A percentile compares a stretch with the other conserved stretches of the same genome.
Evolutionary conservation across 352 stramenopile genomes (phyloP).

Genomic region (Phytophthora ohioensis): DNA sequence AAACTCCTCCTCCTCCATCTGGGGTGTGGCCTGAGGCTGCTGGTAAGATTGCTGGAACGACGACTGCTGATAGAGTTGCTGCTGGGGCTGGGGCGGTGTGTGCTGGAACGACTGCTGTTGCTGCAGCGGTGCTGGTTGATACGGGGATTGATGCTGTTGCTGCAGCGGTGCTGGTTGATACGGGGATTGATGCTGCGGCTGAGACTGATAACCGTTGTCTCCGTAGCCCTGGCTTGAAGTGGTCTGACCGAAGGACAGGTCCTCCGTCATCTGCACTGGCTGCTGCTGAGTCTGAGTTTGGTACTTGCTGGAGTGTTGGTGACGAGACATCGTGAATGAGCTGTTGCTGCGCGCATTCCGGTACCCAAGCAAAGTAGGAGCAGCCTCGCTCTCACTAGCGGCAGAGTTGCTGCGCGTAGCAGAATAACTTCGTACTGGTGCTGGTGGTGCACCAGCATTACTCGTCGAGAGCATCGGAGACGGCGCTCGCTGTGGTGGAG

Average conservation of each 20-base stretch:
- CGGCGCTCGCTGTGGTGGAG: slow-evolving; percentile 18
- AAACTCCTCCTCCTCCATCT: slow-evolving; percentile 55
- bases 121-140: slow-evolving; percentile 19
- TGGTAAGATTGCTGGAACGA: slow-evolving; percentile 28
- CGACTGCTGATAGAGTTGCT: slow-evolving; percentile 29
- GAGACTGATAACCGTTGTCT: slow-evolving; percentile 35
- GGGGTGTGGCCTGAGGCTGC: slow-evolving; percentile 20
- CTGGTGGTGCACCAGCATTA: slow-evolving; percentile 11
- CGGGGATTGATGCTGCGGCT: slow-evolving; percentile 21
- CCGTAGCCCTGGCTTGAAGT: slow-evolving; percentile 21
- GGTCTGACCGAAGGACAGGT: slow-evolving; percentile 37
- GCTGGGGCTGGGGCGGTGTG: slow-evolving; percentile 15
- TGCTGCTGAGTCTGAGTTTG: slow-evolving; percentile 33
- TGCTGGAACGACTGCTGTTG: slow-evolving; percentile 30
- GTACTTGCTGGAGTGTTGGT: slow-evolving; percentile 36
- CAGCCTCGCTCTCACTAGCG: slow-evolving; percentile 31
- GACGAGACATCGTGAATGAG: slow-evolving; percentile 29
- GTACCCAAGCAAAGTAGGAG: slow-evolving; percentile 39
- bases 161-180: slow-evolving; percentile 21
- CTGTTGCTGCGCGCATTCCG: slow-evolving; percentile 38
- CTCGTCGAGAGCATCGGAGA: slow-evolving; percentile 19
- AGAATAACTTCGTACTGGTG: slow-evolving; percentile 23
- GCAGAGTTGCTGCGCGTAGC: slow-evolving; percentile 29
- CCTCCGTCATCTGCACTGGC: slow-evolving; percentile 31
- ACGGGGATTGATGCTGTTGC: slow-evolving; percentile 24